Base-by-base conservation (phyloP, 257 asterid genomes). In the Euphrasia confusa region DNA sequence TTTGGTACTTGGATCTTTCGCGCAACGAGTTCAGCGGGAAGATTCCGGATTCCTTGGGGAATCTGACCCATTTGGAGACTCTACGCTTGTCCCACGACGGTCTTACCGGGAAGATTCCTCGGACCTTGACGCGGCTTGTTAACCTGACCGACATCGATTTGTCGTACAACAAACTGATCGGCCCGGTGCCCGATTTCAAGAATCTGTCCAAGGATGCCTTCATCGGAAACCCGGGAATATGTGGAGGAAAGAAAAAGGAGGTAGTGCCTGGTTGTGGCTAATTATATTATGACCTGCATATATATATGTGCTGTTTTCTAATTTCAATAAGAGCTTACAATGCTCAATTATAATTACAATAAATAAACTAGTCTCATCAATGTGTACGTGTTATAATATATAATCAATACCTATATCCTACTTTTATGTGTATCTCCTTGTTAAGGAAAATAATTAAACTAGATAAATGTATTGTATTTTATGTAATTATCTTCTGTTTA, bases 81-180 rank as follows among this genome's bases (percentile, higher is more conserved):
- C 86, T 90, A 70, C 85, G 83, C 67, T 67, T 90, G 47, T 85
- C 96, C 3, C 85, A 74, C 49, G 83, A 90, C 75, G 56, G 69
- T 45, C 79, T 90, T 67, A 75, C 86, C 26, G 96, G 98, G 11
- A 60, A 57, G 57, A 85, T 90, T 62, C 96, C 96, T 44, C 18
- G 81, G 27, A 69, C 71, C 39, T 71, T 88, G 9, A 63, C 89
- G 42, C 55, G 67, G 49, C 83, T 88, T 95, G 15, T 54, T 17
- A 86, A 93, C 73, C 70, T 91, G 68, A 75, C 59, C 52, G 35
- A 7, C 4, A 66, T 91, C n/a, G 84, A 86, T 60, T 77, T 91
- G 72, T 85, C 95, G 47, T 52, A 74, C 83, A 91, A 91, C 67
- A 60, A 76, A 33, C 72, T 91, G 68, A 84, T 92, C 2, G 93